Base-by-base conservation (phyloP, 148 eudicot species). In the Chenopodium quinoa region DNA sequence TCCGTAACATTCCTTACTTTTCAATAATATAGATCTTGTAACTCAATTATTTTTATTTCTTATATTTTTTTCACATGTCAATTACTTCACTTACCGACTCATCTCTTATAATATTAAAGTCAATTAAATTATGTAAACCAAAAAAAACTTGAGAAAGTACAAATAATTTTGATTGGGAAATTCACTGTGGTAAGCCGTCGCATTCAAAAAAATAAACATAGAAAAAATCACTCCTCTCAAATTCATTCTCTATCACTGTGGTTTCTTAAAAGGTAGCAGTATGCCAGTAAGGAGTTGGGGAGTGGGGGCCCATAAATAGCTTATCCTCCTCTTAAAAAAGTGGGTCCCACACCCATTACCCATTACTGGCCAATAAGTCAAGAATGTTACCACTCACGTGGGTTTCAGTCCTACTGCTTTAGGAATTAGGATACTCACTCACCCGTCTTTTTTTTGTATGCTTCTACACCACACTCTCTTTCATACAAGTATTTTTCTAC, bases 261-360 rank as follows among this genome's bases (percentile, higher is more conserved):
- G 85, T 83, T 83, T 83, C 85, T 66, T 79, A 83, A 83, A 83
- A 83, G 85, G 85, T 74, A 79, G 71, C 85, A 83, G 31, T 79
- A 75, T 2, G 66, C 73, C 78, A 73, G 72, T 46, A 37, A 64
- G 73, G 44, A 40, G 44, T 40, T 40, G 44, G 44, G 8, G 44
- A 40, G 44, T 4, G 29, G 44, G 44, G 48, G 16, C 63, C 80
- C 70, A 46, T 56, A 12, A 14, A 56, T 19, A 14, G 22, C 71
- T 67, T 67, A 67, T 67, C 71, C 20, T 27, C 14, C 12, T 40
- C 44, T 40, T 40, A 40, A 40, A 40, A 34, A 40, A 19, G 25
- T 71, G 75, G 75, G 75, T 8, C 75, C 75, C 50, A 71, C 75
- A n/a, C 1, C 29, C 27, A 72, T 40, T 40, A 40, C 27, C 27